Evolutionary conservation across 768 basidiomycete genomes (phyloP).

Genomic region (Mycena floridula): DNA sequence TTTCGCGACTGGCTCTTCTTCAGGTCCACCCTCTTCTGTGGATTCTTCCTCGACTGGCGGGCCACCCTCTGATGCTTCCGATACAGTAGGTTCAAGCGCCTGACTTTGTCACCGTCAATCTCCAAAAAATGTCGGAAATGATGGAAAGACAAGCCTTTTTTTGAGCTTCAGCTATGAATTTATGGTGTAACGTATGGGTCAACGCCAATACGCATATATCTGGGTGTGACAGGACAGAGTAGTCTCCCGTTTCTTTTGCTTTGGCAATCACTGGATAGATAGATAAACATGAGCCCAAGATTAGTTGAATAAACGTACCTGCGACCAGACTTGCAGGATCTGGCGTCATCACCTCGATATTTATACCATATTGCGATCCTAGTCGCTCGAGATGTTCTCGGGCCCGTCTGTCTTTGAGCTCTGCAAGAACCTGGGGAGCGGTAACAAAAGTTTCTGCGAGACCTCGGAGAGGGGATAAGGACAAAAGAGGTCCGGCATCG

Average conservation of each 20-base stretch:
- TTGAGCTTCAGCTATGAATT: conserved; percentile 15
- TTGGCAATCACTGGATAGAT: conserved; percentile 67
- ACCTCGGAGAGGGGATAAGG: conserved; percentile 83
- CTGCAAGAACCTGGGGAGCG: conserved; percentile 84
- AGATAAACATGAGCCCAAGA: not conserved
- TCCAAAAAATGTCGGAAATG: too few species aligned
- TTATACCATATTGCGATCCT: conserved; percentile 69
- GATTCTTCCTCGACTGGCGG: conserved; percentile 8
- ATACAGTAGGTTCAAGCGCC: too few species aligned
- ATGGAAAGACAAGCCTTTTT: too few species aligned
- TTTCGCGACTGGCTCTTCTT: conserved; percentile 11
- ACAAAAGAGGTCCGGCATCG: conserved; percentile 90
- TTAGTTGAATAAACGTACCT: conserved; percentile 32
- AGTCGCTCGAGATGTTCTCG: conserved; percentile 82
- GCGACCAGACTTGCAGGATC: conserved; percentile 62
- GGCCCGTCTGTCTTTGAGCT: conserved; percentile 84
- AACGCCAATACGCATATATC: conserved; percentile 91
- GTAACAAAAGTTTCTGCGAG: conserved; percentile 83
- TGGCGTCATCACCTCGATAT: conserved; percentile 64
- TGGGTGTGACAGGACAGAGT: conserved; percentile 82
- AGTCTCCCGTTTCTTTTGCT: conserved; percentile 96
- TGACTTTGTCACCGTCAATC: too few species aligned
- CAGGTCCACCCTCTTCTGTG: conserved; percentile 13
- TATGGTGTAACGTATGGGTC: conserved; percentile 70
- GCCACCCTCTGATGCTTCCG: too few species aligned